These are phyloP conservation scores for Boletus pseudo-olivaceus DNA, from an alignment of 768 basidiomycete species.

Conservation along the genomic window DNA sequence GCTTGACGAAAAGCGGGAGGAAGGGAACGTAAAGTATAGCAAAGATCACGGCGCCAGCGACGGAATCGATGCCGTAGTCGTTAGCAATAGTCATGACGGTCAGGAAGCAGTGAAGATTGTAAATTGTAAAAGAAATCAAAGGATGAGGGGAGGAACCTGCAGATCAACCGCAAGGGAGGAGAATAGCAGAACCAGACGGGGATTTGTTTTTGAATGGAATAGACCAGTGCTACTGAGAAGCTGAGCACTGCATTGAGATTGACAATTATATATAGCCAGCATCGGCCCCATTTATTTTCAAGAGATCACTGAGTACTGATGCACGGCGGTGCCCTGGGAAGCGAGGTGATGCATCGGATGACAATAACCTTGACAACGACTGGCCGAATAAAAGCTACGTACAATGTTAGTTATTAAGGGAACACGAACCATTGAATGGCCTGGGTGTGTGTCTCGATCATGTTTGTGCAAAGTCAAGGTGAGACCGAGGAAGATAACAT, in stretches of 20 bases:
- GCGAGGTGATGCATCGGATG: neutral
- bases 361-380: neutral
- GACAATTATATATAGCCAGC: neutral
- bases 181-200: neutral
- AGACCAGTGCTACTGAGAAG: neutral
- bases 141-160: neutral
- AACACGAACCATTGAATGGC: neutral
- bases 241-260: conserved; percentile 9
- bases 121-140: neutral
- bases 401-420: neutral
- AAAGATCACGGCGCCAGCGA: conserved; percentile 33
- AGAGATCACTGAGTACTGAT: neutral
- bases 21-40: conserved; percentile 29
- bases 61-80: conserved; percentile 27
- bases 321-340: neutral
- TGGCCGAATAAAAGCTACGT: neutral
- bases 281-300: neutral
- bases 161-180: conserved; percentile 21
- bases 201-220: conserved; percentile 13
- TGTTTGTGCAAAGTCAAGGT: neutral
- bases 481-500: too few relatives aligned
- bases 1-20: conserved; percentile 19
- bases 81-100: conserved; percentile 19
- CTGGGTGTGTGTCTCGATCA: neutral
- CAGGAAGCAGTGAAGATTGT: neutral